phyloP scores from a whole-genome alignment of 2,329 filamentous ascomycete species.

The Podosphaera leucotricha region DNA sequence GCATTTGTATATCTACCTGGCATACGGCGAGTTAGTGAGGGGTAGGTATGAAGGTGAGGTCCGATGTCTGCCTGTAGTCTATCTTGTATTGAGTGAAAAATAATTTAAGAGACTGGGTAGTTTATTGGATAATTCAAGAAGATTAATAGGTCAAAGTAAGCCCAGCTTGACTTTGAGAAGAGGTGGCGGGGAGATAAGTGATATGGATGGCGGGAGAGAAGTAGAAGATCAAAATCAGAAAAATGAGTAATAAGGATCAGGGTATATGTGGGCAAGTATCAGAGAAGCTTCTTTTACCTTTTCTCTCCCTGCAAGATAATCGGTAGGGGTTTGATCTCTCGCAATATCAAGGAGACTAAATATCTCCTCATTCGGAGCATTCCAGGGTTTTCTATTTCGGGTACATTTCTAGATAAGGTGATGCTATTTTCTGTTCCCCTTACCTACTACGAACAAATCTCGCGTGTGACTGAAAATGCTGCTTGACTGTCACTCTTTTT shows the following conservation, averaged over 20 bases:
- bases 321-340: neutral
- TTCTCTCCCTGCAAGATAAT: neutral
- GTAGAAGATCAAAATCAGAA: neutral
- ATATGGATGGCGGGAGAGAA: constrained; percentile 16
- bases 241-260: neutral
- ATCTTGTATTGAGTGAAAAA: constrained; percentile 5
- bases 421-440: constrained; percentile 1
- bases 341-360: neutral
- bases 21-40: constrained; percentile 11
- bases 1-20: constrained; percentile 26
- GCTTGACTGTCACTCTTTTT: neutral
- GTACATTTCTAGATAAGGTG: neutral
- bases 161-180: constrained; percentile 15
- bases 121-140: constrained; percentile 19
- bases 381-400: constrained; percentile 1
- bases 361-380: neutral
- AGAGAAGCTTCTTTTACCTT: constrained; percentile 5
- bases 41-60: constrained; percentile 7
- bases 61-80: constrained; percentile 9
- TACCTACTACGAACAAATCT: neutral
- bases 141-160: constrained; percentile 17
- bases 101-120: constrained; percentile 16
- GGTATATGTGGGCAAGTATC: constrained; percentile 3
- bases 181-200: neutral
- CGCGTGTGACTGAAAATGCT: neutral